These are phyloP conservation scores for Fistulifera pelliculosa DNA, from an alignment of 108 stramenopile genomes.

Conservation along the genomic window DNA sequence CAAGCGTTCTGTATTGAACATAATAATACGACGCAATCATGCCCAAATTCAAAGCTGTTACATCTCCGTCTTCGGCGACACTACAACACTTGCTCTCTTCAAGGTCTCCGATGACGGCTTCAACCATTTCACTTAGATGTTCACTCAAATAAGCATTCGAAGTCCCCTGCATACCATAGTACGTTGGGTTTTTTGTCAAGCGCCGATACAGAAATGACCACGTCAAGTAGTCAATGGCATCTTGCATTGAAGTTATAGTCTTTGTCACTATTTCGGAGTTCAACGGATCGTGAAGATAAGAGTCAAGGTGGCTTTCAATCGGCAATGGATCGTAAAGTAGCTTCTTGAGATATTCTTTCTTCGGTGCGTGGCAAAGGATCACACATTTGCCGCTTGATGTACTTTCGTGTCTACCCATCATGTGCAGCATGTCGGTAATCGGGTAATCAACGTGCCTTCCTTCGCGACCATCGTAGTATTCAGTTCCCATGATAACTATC, in stretches of 20 bases:
- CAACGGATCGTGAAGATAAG: constrained; percentile 93
- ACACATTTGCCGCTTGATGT: constrained; percentile 75
- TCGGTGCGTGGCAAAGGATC: constrained; percentile 89
- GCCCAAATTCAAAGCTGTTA: constrained; percentile 93
- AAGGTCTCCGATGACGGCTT: constrained; percentile 89
- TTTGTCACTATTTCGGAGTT: constrained; percentile 95
- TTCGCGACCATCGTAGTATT: constrained; percentile 89
- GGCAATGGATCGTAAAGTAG: constrained; percentile 95
- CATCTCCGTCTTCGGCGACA: constrained; percentile 88
- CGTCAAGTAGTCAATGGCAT: constrained; percentile 96
- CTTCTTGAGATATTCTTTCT: constrained; percentile 90
- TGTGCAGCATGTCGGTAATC: constrained; percentile 88
- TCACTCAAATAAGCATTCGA: constrained; percentile 91
- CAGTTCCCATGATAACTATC: constrained; percentile 95
- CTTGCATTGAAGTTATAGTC: constrained; percentile 93
- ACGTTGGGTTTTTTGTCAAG: constrained; percentile 96
- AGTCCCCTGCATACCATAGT: constrained; percentile 91
- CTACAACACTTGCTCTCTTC: constrained; percentile 88
- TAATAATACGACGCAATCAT: constrained; percentile 99
- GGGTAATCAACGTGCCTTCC: constrained; percentile 92
- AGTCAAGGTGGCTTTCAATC: constrained; percentile 95
- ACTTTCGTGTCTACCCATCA: constrained; percentile 83
- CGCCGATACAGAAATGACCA: constrained; percentile 99
- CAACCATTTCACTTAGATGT: constrained; percentile 97
- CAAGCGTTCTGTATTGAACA: constrained; percentile 93